These are phyloP conservation scores for Penicillium silybi DNA, from an alignment of 495 filamentous ascomycete species.

Conservation along the genomic window DNA sequence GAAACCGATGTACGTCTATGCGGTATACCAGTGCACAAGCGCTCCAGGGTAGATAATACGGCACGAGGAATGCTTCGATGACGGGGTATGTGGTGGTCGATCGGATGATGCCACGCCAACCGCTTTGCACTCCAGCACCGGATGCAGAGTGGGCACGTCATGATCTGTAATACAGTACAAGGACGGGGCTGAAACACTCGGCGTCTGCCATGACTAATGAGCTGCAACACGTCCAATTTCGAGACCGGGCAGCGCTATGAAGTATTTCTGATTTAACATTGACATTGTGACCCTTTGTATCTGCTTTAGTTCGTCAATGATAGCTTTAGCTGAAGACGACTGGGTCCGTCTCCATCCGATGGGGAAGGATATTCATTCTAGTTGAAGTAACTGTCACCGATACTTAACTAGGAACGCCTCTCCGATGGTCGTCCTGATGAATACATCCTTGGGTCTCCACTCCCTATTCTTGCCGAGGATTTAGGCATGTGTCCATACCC, in stretches of 20 bases:
- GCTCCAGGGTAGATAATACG: background rate
- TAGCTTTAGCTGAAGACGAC: background rate
- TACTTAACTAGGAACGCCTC: no score
- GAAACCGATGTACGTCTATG: background rate
- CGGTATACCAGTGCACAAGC: no score
- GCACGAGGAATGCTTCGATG: constrained; percentile 2
- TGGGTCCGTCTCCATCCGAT: background rate
- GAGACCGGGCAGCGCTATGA: no score
- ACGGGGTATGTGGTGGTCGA: constrained; percentile 1
- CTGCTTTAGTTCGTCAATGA: background rate
- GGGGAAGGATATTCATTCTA: constrained; percentile 8
- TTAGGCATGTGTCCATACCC: background rate
- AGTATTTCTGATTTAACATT: background rate
- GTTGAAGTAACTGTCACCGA: no score
- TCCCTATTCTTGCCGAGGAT: background rate
- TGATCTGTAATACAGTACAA: constrained; percentile 14
- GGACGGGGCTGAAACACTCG: constrained; percentile 15
- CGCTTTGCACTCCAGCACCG: constrained; percentile 12
- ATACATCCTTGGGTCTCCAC: background rate
- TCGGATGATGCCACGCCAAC: constrained; percentile 19
- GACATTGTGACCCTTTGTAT: background rate
- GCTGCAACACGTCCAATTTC: background rate
- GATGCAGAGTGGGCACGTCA: constrained; percentile 11
- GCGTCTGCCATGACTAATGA: constrained; percentile 11
- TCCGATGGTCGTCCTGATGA: constrained; percentile 10